Base-by-base conservation (phyloP, 371 early-diverging fungal species). In the Mucor ambiguus region DNA sequence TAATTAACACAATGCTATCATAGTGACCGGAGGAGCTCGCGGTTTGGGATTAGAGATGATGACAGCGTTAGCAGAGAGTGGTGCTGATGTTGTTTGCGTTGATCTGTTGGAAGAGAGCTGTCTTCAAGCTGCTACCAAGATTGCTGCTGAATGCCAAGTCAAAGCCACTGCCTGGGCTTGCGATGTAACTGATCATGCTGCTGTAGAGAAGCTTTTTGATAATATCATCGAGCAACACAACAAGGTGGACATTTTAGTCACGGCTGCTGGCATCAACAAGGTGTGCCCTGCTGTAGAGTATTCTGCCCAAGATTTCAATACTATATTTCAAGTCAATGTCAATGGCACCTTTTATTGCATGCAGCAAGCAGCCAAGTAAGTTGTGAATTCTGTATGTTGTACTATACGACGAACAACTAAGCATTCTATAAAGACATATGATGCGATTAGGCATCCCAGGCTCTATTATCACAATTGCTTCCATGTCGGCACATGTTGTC, bases 241-340 rank as follows among this genome's bases (percentile, higher is more conserved):
- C 52, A 87, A 95, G 66, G 72, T 97, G 16, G 98, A 97, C 73
- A 95, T 97, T 92, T 79, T 97, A 58, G 96, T 98, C 18, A 92
- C 93, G 44, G 92, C 93, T 41, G 96, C 97, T 29, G 98, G 98
- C 70, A 98, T 55, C 57, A 63, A 63, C n/a, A 63, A 63, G 37
- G 44, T 63, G 26, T 66, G 67, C 20, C 63, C 62, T 35, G 74
- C 70, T 22, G 63, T 60, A 12, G 67, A 75, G 16, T 70, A 72
- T n/a, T 48, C 57, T 43, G 54, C 64, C 4, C 44, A 59, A 4
- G 67, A 70, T 58, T 74, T 74, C 30, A 35, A 59, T n/a, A 37
- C 33, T 7, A 63, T 70, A 28, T 65, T 74, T 44, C 70, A 74
- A 54, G 66, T 74, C 55, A 74, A 74, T 33, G 69, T 74, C 32